Evolutionary conservation across 257 asterid species (phyloP).

Genomic region (Anisodus tanguticus): DNA sequence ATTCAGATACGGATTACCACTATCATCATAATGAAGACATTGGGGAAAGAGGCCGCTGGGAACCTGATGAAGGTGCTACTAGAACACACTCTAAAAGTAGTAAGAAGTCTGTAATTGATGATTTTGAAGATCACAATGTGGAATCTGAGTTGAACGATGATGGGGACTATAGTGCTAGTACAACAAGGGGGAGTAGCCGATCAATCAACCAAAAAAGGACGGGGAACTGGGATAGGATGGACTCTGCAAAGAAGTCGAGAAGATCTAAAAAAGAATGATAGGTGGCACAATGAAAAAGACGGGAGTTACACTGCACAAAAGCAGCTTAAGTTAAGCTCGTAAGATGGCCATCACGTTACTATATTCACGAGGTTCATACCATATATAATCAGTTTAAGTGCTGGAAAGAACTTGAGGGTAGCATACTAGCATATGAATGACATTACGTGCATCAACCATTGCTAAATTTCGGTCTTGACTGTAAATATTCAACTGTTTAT

Average conservation of each 20-base stretch:
- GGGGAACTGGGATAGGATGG: constrained; percentile 25
- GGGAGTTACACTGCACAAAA: background rate
- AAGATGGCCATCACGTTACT: background rate
- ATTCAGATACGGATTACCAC: constrained; percentile 31
- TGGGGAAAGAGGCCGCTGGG: constrained; percentile 64
- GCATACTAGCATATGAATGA: background rate
- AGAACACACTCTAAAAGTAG: constrained; percentile 19
- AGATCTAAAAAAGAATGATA: constrained; percentile 4
- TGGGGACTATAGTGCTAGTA: constrained; percentile 9
- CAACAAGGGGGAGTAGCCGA: constrained; percentile 20
- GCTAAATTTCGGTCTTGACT: constrained; percentile 12
- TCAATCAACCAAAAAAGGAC: constrained; percentile 7
- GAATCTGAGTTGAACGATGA: constrained; percentile 21
- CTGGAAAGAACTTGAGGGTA: background rate
- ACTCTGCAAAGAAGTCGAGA: constrained; percentile 24
- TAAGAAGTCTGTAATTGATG: constrained; percentile 26
- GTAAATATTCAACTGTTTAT: background rate
- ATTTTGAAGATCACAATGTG: background rate
- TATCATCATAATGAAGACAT: constrained; percentile 36
- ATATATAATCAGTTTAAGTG: background rate
- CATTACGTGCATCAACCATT: background rate
- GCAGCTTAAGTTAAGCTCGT: background rate
- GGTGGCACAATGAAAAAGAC: background rate
- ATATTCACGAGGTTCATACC: background rate
- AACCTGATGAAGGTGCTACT: constrained; percentile 42